These are phyloP conservation scores for Rhododendron williamsianum DNA, from an alignment of 148 eudicot species.

Conservation along the genomic window DNA sequence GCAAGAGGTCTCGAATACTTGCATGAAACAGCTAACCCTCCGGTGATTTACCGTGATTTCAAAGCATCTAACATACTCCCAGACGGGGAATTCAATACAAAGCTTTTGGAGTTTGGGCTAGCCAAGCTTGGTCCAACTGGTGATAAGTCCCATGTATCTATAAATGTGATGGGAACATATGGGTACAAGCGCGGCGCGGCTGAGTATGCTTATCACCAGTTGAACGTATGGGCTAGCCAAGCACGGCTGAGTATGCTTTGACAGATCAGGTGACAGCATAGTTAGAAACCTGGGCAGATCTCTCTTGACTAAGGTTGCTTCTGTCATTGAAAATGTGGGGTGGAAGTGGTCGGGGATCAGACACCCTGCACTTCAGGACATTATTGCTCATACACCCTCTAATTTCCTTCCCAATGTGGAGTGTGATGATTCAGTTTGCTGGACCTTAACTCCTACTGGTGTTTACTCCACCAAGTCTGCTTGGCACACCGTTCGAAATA, in stretches of 20 bases:
- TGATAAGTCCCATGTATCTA: slow-evolving; percentile 45
- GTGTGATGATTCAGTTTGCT: no score
- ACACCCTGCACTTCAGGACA: no score
- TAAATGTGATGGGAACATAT: slow-evolving; percentile 77
- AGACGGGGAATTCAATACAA: slow-evolving; percentile 52
- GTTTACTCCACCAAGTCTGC: no score
- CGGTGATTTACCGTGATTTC: slow-evolving; percentile 71
- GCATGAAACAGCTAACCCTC: slow-evolving; percentile 73
- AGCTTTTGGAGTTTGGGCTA: slow-evolving; percentile 73
- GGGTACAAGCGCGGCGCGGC: slow-evolving; percentile 62
- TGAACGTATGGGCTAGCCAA: no score
- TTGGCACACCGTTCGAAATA: no score
- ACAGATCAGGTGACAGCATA: slow-evolving; percentile 55
- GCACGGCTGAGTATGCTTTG: background rate
- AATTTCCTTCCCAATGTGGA: no score
- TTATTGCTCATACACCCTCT: no score
- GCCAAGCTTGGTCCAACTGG: slow-evolving; percentile 71
- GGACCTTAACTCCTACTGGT: no score
- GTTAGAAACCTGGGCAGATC: no score
- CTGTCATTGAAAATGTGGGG: no score
- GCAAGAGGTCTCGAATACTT: slow-evolving; percentile 73
- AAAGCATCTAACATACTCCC: slow-evolving; percentile 71
- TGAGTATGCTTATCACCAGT: slow-evolving; percentile 37
- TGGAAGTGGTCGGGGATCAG: no score
- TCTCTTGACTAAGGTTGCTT: no score